Evolutionary conservation across 2,329 filamentous ascomycete species (phyloP), one percentile per base, ranked within the genome.

Genomic region (Coniochaeta hoffmannii): DNA sequence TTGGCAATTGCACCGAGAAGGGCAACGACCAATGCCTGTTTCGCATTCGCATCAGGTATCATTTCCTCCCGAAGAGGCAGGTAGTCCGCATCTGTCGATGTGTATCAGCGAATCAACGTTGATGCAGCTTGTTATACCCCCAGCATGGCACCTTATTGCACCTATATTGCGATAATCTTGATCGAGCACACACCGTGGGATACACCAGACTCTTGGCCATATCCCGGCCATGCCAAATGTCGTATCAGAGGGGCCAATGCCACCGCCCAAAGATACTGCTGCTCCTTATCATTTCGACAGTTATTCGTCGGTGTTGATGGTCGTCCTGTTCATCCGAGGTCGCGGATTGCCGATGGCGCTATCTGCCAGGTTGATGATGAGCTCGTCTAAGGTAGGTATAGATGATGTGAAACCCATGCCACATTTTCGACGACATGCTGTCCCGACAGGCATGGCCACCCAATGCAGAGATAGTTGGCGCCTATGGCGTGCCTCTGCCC

Each of bases 301-400:
- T 46, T 22, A 15, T 28, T 28, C 19, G 22, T 46, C 26, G 11
- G 8, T 26, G 22, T 28, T 26, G 41, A 46, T 46, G n/a, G n/a
- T n/a, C 19, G 41, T 19, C 41, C n/a, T 11, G 14, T 28, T 14
- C 22, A 5, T 46, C 12, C 41, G 9, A 46, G 19, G 24, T 46
- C 24, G 41, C 19, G 41, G 41, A 22, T 11, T 26, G 41, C 24
- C 49, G 50, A 53, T 53, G 50, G 50, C 50, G 50, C 50, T 53
- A 53, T 53, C 50, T 36, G 14, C 50, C 32, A 32, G 49, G 31
- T 24, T 34, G 28, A 51, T 51, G 49, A 34, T 51, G 49, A 51
- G 49, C 32, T 34, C 30, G 28, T 6, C 5, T 2, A n/a, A n/a
- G n/a, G n/a, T n/a, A n/a, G n/a, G n/a, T n/a, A n/a, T n/a, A 28